Conservation (phyloP, 2,329 filamentous ascomycete genomes). For the Aureobasidium sp. region DNA sequence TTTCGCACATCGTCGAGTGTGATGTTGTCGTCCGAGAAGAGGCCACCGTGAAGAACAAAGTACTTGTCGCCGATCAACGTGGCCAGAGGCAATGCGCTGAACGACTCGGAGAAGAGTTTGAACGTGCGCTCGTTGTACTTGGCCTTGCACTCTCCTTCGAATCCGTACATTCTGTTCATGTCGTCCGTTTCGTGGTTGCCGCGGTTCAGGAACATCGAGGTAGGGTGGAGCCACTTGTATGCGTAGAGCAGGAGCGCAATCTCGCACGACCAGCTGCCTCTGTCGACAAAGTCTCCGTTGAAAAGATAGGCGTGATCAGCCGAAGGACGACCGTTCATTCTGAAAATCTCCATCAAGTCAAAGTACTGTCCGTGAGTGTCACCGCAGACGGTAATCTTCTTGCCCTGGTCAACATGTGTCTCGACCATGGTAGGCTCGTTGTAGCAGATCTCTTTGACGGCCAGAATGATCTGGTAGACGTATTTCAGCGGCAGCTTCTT, state of each 20-base stretch:
- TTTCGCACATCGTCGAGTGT: conserved; percentile 91
- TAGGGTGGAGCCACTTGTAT: conserved; percentile 89
- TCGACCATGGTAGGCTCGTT: conserved; percentile 97
- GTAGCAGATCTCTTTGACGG: conserved; percentile 82
- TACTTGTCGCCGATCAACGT: conserved; percentile 88
- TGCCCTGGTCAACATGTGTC: conserved; percentile 68
- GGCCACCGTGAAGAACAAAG: conserved; percentile 85
- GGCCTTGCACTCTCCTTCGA: conserved; percentile 95
- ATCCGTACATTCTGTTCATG: conserved; percentile 98
- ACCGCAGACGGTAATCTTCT: conserved; percentile 85
- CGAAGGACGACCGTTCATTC: conserved; percentile 74
- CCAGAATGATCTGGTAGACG: conserved; percentile 90
- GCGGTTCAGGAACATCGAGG: conserved; percentile 85
- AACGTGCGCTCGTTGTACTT: conserved; percentile 96
- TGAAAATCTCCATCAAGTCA: conserved; percentile 93
- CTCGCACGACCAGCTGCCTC: conserved; percentile 97
- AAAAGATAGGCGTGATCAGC: conserved; percentile 92
- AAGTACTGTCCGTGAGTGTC: conserved; percentile 98
- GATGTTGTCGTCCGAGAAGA: conserved; percentile 92
- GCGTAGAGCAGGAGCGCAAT: conserved; percentile 89
- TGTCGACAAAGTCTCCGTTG: conserved; percentile 97
- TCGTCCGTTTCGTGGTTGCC: conserved; percentile 99
- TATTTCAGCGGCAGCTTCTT: conserved; percentile 97
- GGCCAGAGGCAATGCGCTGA: conserved; percentile 86
- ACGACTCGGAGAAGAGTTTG: conserved; percentile 96